Evolutionary conservation across 805 yeast species (phyloP), one percentile per base, ranked within the genome.

Genomic region (Kuraishia capsulata): DNA sequence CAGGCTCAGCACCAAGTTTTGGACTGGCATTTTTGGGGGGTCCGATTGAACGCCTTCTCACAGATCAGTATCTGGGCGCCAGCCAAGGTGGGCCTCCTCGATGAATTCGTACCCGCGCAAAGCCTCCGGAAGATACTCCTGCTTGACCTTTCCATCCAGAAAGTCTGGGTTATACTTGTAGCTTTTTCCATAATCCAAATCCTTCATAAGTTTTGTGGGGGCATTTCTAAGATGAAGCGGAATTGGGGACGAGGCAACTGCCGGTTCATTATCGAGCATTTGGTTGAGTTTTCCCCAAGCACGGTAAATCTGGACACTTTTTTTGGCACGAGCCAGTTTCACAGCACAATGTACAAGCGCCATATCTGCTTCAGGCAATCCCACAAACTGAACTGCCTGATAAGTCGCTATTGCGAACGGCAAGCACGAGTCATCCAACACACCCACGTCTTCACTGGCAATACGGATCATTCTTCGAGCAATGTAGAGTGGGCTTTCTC

Each of bases 401-500:
- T 84, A 85, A 0, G 95, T 75, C 0, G 96, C 78, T 3, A 83
- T 69, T 1, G 95, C 92, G 61, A 92, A 81, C 2, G 96, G 95
- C 32, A 92, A 60, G 48, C 94, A 77, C 1, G 82, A 59, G 37
- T 87, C 86, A 56, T 92, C 97, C 3, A 83, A 65, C 2, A 85
- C 61, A 0, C 99, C 99, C 20, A 92, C 66, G 55, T 92, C 99
- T 54, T 92, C 99, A 52, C 92, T 81, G 0, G 98, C 97, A 17
- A 92, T 92, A 3, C 96, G 69, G 4, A 92, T 80, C 94, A 92
- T 83, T 46, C 98, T 64, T 32, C 99, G 67, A 0, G 92, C 88
- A 10, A 92, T 78, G 50, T 82, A 92, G 19, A 87, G 59, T 0
- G 97, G 97, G 51, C 85, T 94, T 54, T 94, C 98, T 0, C 98